phyloP scores from a whole-genome alignment of 768 basidiomycete genomes.

The Suillus variegatus region DNA sequence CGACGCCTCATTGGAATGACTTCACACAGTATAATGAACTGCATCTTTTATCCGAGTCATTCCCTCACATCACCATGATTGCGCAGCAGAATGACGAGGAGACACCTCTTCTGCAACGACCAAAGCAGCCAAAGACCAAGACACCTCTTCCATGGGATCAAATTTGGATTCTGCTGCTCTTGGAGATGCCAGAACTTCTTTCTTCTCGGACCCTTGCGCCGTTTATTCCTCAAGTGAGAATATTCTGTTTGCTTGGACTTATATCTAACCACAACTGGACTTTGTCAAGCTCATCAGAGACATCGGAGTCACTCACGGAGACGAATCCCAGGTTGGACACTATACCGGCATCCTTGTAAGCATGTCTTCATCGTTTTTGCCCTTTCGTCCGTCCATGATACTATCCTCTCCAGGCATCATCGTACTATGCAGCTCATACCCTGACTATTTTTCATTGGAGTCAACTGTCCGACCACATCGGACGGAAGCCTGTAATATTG shows the following conservation, averaged over 20 bases:
- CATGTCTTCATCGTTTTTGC: constrained; percentile 5
- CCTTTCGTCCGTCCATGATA: constrained; percentile 32
- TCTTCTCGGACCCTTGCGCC: constrained; percentile 75
- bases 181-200: constrained; percentile 75
- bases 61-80: background rate
- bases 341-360: constrained; percentile 51
- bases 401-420: constrained; percentile 37
- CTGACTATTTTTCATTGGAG: constrained; percentile 50
- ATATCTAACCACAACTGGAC: background rate
- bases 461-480: constrained; percentile 48
- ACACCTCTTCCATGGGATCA: constrained; percentile 71
- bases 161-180: constrained; percentile 63
- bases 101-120: constrained; percentile 51
- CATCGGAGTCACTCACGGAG: constrained; percentile 40
- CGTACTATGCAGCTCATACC: constrained; percentile 51
- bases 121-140: constrained; percentile 21
- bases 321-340: constrained; percentile 47
- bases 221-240: constrained; percentile 60
- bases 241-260: background rate
- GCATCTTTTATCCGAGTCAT: no score
- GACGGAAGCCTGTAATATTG: constrained; percentile 49
- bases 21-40: no score
- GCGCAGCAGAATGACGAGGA: constrained; percentile 49
- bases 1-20: no score
- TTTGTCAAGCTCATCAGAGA: constrained; percentile 26